Evolutionary conservation across 2,329 filamentous ascomycete species (phyloP), one percentile per base, ranked within the genome.

Genomic region (Alternaria consortialis): DNA sequence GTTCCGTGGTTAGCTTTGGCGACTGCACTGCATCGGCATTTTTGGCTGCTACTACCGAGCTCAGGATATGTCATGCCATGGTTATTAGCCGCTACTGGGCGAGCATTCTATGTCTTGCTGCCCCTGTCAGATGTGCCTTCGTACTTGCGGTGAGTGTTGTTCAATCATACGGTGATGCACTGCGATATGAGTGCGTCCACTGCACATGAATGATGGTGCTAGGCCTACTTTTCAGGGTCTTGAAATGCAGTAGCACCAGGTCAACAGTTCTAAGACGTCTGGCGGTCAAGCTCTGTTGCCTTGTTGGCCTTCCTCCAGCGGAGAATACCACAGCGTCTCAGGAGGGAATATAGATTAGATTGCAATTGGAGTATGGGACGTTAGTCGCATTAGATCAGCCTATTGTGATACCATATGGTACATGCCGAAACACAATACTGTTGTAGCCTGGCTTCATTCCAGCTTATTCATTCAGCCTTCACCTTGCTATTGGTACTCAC

Each of bases 1-100:
- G 0, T 37, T 42, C 46, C 32, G 15, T 50, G 32, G 32, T 37
- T 50, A 50, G 46, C 32, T 50, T 50, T 50, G 46, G 32, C 31
- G 46, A 20, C 46, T 50, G 46, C 46, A 50, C 37, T 50, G 32
- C 46, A 50, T 50, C 46, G 46, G 46, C 32, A 50, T 36, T 50
- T 20, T 36, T 50, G 46, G 46, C 15, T 50, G 32, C 13, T 50
- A 50, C 46, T 50, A 37, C 46, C 46, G 46, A 50, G 46, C 34
- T 50, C 34, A 36, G 31, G 31, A n/a, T 50, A 15, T 20, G 32
- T 32, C 46, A 36, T 50, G 46, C 46, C 20, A 25, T 50, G 20
- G 32, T 23, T 37, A 27, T 50, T 36, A 27, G 46, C 32, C 20
- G 20, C 32, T 50, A 13, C 32, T 50, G 46, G 32, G 11, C 46